These are phyloP conservation scores for Lizanozyma gosingica DNA, from an alignment of 1,139 yeast species.

Conservation along the genomic window DNA sequence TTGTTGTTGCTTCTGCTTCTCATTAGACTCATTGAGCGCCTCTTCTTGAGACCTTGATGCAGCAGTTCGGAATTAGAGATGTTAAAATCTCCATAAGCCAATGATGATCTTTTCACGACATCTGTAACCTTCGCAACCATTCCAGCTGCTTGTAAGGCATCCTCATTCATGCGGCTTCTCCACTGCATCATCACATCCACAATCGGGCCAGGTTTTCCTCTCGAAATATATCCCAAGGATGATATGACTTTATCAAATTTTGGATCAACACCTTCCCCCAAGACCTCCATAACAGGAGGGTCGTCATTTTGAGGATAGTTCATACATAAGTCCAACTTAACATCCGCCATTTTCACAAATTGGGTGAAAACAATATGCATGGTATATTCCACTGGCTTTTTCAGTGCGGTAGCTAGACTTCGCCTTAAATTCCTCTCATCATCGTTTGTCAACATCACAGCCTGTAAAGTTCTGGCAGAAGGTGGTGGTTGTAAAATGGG, in stretches of 20 bases:
- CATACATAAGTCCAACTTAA: conserved; percentile 68
- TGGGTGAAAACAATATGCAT: conserved; percentile 90
- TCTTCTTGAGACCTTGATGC: not conserved
- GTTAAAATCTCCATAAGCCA: conserved; percentile 5
- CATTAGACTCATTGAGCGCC: not conserved
- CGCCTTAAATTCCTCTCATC: conserved; percentile 16
- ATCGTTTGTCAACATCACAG: not conserved
- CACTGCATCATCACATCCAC: conserved; percentile 98
- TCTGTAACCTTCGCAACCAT: conserved; percentile 69
- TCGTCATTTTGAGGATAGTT: conserved; percentile 63
- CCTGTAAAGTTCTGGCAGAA: not conserved
- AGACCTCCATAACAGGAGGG: conserved; percentile 72
- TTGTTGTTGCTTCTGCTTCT: not conserved
- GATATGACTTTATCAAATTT: conserved; percentile 78
- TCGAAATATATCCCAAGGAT: conserved; percentile 84
- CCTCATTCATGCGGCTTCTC: conserved; percentile 56
- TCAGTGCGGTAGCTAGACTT: conserved; percentile 53
- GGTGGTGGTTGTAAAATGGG: not conserved
- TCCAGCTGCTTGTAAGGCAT: conserved; percentile 45
- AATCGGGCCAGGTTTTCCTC: conserved; percentile 87
- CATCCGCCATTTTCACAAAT: conserved; percentile 88
- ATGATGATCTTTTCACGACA: conserved; percentile 40
- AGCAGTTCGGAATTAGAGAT: conserved; percentile 2
- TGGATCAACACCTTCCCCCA: conserved; percentile 82
- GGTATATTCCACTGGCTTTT: conserved; percentile 89